Evolutionary conservation across 169 alveolate species (phyloP).

Genomic region (Plasmodium adleri): DNA sequence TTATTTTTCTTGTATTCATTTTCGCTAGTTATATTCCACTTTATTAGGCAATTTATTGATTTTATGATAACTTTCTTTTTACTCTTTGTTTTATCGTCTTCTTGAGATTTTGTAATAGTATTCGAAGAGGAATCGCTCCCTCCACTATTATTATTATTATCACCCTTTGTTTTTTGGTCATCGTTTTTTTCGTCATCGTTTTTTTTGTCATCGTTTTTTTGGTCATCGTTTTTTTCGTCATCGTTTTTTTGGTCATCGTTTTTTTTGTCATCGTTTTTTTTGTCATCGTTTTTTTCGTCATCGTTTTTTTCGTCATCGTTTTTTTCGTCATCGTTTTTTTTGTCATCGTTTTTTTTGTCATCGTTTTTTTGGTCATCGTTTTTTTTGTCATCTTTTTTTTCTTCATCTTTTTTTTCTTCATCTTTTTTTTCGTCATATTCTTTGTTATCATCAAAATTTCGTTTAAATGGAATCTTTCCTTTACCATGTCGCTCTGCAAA

Average conservation of each 20-base stretch:
- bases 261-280: background rate
- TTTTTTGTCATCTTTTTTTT: slow-evolving; percentile 14
- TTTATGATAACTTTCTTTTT: slow-evolving; percentile 7
- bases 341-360: background rate
- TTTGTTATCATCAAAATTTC: background rate
- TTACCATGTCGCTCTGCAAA: slow-evolving; percentile 39
- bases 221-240: background rate
- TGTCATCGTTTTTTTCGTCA: background rate
- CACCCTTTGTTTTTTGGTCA: background rate
- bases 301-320: background rate
- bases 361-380: background rate
- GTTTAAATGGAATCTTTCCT: background rate
- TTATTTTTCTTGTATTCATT: slow-evolving; percentile 13
- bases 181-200: background rate
- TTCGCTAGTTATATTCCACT: slow-evolving; percentile 52
- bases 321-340: background rate
- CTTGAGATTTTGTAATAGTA: background rate
- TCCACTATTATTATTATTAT: too few relatives aligned
- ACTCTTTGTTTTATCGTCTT: background rate
- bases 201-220: background rate
- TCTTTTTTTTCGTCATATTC: background rate
- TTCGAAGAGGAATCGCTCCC: too few relatives aligned
- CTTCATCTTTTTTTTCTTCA: background rate
- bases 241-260: background rate
- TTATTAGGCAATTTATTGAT: slow-evolving; percentile 56